Percentiles rank a stretch among this genome's conserved stretches.
Evolutionary conservation across 176 grass and related monocot species (phyloP).

Genomic region (Aegilops tauschii): DNA sequence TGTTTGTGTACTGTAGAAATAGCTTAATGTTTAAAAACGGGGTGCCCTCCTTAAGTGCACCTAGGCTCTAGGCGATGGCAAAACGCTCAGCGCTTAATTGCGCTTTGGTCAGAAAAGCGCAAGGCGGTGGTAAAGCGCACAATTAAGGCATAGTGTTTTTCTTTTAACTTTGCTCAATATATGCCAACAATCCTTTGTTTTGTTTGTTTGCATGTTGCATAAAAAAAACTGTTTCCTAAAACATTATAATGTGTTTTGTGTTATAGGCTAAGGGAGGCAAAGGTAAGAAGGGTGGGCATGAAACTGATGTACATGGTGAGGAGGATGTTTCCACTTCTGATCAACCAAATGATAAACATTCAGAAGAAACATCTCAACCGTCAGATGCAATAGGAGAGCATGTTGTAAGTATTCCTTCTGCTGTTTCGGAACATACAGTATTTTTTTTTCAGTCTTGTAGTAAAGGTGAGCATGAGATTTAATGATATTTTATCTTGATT

Average conservation of each 20-base stretch:
- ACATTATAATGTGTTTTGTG: neutral
- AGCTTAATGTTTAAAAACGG: neutral
- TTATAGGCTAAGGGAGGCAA: slow-evolving; percentile 74
- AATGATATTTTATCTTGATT: neutral
- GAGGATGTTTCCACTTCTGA: slow-evolving; percentile 85
- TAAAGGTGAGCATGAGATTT: neutral
- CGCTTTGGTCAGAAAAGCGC: neutral
- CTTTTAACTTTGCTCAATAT: neutral
- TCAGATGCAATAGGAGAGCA: slow-evolving; percentile 61
- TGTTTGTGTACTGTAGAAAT: slow-evolving; percentile 6
- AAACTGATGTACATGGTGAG: slow-evolving; percentile 64
- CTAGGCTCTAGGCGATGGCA: neutral
- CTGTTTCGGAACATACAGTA: neutral
- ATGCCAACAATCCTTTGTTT: neutral
- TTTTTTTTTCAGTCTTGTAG: neutral
- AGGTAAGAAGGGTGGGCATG: slow-evolving; percentile 59
- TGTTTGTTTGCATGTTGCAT: neutral
- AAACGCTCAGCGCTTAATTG: neutral
- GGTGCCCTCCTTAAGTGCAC: neutral
- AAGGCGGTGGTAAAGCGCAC: neutral
- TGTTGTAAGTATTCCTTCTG: slow-evolving; percentile 34
- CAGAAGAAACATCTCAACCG: slow-evolving; percentile 49
- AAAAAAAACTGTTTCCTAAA: slow-evolving; percentile 7
- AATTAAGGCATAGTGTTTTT: neutral
- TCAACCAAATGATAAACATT: slow-evolving; percentile 66